phyloP scores from a whole-genome alignment of 495 filamentous ascomycete genomes.

The Penicillium canariense region DNA sequence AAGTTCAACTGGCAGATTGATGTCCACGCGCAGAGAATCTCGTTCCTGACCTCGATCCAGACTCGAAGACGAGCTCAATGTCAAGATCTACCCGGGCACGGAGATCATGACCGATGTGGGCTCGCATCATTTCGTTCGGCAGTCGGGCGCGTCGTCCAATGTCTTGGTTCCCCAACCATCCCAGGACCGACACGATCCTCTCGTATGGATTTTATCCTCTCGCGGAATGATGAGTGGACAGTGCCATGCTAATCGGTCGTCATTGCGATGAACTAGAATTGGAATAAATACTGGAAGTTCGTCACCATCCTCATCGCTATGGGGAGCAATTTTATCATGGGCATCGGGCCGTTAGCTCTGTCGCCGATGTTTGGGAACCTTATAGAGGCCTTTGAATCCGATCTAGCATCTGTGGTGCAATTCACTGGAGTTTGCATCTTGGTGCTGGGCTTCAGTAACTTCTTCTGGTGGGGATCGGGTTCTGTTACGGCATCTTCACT shows the following conservation, averaged over 20 bases:
- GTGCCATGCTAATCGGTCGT: too few relatives aligned
- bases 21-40: neutral
- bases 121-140: constrained; percentile 59
- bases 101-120: constrained; percentile 63
- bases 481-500: too few relatives aligned
- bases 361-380: constrained; percentile 58
- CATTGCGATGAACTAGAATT: constrained; percentile 29
- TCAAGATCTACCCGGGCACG: constrained; percentile 58
- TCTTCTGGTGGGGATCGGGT: constrained; percentile 47
- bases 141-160: constrained; percentile 31
- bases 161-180: constrained; percentile 57
- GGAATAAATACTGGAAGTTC: constrained; percentile 42
- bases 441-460: constrained; percentile 62
- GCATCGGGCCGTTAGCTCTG: constrained; percentile 56
- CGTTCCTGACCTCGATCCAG: constrained; percentile 13
- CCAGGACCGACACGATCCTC: constrained; percentile 45
- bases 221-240: too few relatives aligned
- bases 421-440: constrained; percentile 61
- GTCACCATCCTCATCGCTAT: constrained; percentile 46
- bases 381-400: constrained; percentile 55
- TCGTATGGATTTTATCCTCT: constrained; percentile 29
- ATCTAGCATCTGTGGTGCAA: constrained; percentile 45
- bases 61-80: constrained; percentile 49
- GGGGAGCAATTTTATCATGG: constrained; percentile 54
- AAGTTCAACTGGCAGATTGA: neutral